These are phyloP conservation scores for Penicillium simplicissimum DNA, from an alignment of 495 filamentous ascomycete genomes.

Conservation along the genomic window DNA sequence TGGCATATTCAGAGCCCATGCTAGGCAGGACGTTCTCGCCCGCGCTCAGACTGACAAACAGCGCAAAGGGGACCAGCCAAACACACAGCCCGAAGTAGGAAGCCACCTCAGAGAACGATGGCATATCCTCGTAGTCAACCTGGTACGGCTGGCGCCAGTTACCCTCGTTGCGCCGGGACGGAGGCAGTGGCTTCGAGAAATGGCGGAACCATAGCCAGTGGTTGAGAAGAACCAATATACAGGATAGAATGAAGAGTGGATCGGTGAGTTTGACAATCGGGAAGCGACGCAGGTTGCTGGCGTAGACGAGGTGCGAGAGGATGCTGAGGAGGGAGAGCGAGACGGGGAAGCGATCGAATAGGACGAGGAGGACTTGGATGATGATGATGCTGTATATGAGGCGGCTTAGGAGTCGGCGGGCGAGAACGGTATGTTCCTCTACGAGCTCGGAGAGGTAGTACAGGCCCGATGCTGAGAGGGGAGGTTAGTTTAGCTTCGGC, in stretches of 20 bases:
- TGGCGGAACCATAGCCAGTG: slow-evolving; percentile 96
- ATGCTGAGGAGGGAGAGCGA: slow-evolving; percentile 72
- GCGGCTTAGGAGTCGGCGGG: slow-evolving; percentile 77
- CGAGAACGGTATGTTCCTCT: slow-evolving; percentile 93
- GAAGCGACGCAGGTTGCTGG: slow-evolving; percentile 85
- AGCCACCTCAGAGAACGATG: slow-evolving; percentile 90
- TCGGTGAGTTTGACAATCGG: slow-evolving; percentile 87
- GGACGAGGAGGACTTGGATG: slow-evolving; percentile 69
- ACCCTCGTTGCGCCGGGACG: slow-evolving; percentile 26
- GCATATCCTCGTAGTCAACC: slow-evolving; percentile 56
- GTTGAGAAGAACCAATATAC: slow-evolving; percentile 83
- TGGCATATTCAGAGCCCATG: slow-evolving; percentile 71
- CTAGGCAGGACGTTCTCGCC: slow-evolving; percentile 92
- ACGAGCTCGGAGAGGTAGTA: slow-evolving; percentile 98
- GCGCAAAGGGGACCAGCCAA: slow-evolving; percentile 92
- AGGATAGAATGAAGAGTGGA: slow-evolving; percentile 83
- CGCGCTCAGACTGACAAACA: slow-evolving; percentile 91
- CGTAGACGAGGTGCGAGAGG: slow-evolving; percentile 80
- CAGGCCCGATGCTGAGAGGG: slow-evolving; percentile 75
- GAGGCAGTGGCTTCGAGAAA: slow-evolving; percentile 64
- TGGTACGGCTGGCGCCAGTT: slow-evolving; percentile 59
- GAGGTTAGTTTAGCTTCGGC: neutral
- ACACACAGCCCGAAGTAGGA: slow-evolving; percentile 96
- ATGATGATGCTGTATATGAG: slow-evolving; percentile 84
- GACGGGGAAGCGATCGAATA: slow-evolving; percentile 85